Evolutionary conservation across 2,329 filamentous ascomycete genomes (phyloP), one percentile per base, ranked within the genome.

Genomic region (Monosporascus sp.): DNA sequence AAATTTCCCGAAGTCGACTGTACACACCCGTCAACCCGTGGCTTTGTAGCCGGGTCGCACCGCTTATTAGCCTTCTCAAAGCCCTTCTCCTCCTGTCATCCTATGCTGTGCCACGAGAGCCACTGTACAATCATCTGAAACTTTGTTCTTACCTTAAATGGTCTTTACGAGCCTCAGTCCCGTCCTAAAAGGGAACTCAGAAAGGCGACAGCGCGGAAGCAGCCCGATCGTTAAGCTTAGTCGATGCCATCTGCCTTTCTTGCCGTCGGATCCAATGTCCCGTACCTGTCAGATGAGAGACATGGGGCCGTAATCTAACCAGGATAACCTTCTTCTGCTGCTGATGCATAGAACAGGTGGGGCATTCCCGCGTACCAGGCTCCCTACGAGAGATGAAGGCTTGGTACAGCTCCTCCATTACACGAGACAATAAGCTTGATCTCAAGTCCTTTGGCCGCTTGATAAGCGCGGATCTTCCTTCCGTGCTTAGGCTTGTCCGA

Each of bases 1-100:
- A 60, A 64, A 62, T 65, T 63, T 64, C 65, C 68, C 68, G 66
- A 66, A 66, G 64, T 67, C 67, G 59, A 65, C 60, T 66, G 69
- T 66, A 64, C 57, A 67, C 63, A 68, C 58, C 68, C 67, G 67
- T 50, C 54, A 50, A 60, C 58, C 59, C 42, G 42, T 18, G 24
- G 42, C 60, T 56, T 57, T 56, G 62, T 62, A 54, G 51, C 58
- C 62, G 63, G 51, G 63, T 64, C 49, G 54, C 55, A 65, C 61
- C 52, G 54, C 61, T 57, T 54, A 53, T 52, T 51, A 34, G n/a
- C 44, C 59, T 51, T 46, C 55, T 52, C 56, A 51, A 51, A 49
- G 44, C 27, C 53, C 51, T 56, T 53, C 55, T 42, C 51, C 52
- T 62, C 65, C 64, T 68, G 65, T 66, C 64, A 67, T 65, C 55